Base-by-base conservation (phyloP, 805 yeast genomes). In the Kuraishia molischiana region DNA sequence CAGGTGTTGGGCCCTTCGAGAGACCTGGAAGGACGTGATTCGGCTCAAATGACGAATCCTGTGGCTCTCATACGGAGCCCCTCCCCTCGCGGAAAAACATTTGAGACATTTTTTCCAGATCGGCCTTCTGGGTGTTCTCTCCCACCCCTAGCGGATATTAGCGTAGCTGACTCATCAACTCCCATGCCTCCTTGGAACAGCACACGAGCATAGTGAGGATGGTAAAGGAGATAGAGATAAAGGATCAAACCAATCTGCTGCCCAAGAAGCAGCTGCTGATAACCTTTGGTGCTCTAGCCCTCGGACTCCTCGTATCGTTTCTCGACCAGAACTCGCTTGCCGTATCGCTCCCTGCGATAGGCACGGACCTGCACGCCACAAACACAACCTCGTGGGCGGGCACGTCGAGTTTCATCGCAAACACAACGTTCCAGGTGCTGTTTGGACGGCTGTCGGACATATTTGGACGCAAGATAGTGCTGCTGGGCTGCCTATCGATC, bases 381-480 rank as follows among this genome's bases (percentile, higher is more conserved):
- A 54, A 55, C 15, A 64, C 76, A 1, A 70, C 74, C 32, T 64
- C 73, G 34, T 75, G 82, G 81, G 77, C 76, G 0, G 78, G 78
- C 11, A 68, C 80, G 0, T 67, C 78, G 2, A 52, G 67, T 13
- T 52, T 72, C 21, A 64, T 75, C 36, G 74, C 78, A 4, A 66
- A 66, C 36, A 62, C 74, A 34, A 62, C 65, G 4, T 70, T 72
- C 43, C 79, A 74, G 45, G 71, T 72, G 3, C 48, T 73, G 9
- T 63, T 68, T 35, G 81, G 81, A 1, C 54, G 81, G 24, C 48
- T 72, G 19, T 64, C 77, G 2, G 81, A 75, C 49, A 71, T 74
- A 6, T 70, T 73, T 48, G 75, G 75, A 8, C 50, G 80, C 34
- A 74, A 72, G 41, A 45, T 47, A 34, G 61, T 72, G 6, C 48